Conservation (phyloP, 306 rosid species). For the Rosa lucieae region DNA sequence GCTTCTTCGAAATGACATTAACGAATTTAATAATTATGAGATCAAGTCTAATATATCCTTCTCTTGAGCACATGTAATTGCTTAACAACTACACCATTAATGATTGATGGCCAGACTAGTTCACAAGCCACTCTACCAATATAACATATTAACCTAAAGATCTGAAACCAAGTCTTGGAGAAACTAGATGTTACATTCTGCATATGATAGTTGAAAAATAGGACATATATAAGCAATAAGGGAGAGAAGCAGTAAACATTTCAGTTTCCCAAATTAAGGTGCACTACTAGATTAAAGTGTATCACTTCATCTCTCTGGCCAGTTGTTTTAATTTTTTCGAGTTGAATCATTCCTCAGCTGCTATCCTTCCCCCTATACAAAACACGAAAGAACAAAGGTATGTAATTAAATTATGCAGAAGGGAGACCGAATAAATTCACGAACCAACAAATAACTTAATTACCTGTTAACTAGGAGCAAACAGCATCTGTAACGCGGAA, state of each 20-base stretch:
- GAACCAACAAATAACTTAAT: neutral
- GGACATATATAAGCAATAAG: neutral
- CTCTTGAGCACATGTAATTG: neutral
- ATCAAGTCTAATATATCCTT: neutral
- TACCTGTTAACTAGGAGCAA: neutral
- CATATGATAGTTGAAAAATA: neutral
- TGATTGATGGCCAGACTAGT: neutral
- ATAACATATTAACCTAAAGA: too few relatives aligned
- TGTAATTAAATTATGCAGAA: neutral
- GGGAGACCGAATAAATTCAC: neutral
- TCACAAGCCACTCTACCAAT: neutral
- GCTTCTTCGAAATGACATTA: neutral
- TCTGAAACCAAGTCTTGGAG: too few relatives aligned
- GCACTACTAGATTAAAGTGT: too few relatives aligned
- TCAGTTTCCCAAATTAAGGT: neutral
- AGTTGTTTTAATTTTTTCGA: neutral
- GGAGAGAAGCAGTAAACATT: neutral
- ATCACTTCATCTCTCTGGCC: neutral
- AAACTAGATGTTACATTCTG: neutral
- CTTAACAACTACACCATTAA: neutral
- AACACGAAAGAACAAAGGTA: neutral
- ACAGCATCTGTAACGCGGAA: neutral
- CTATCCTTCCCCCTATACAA: neutral
- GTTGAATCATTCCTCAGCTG: neutral
- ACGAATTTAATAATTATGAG: neutral